Evolutionary conservation across 2,329 filamentous ascomycete genomes (phyloP), one percentile per base, ranked within the genome.

Genomic region (Neofusicoccum sp.): DNA sequence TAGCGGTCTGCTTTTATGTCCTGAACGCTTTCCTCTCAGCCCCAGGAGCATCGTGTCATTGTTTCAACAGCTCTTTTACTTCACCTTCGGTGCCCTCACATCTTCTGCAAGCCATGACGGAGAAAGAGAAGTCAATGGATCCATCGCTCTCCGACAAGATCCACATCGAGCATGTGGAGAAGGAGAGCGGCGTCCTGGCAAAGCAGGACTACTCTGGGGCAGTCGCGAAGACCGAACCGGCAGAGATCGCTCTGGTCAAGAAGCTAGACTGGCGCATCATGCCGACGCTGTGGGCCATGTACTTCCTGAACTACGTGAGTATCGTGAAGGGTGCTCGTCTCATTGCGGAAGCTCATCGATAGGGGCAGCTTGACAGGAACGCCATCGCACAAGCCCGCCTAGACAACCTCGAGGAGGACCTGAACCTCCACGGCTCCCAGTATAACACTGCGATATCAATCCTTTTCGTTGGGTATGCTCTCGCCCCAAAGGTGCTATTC

Each of bases 361-460:
- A 71, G 68, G 52, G 79, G 86, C 33, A 54, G 49, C 49, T 47
- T 3, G 86, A 88, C 67, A 80, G 85, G 11, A 87, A 87, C 72
- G 87, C 88, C 71, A 87, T 89, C 63, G 85, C 86, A 1, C 82
- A 87, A 4, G 88, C 88, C 0, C 82, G 84, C 6, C 77, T 90
- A 59, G 85, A 86, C 70, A 85, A 87, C 12, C 77, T 91, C 7
- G 83, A 88, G 62, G 75, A 79, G 0, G 87, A 89, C 60, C 22
- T 61, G 45, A 9, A 49, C 9, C 43, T 61, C 31, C 41, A 49
- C 33, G 45, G 33, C 6, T 41, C 31, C 4, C 44, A 49, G 14
- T 61, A 47, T 44, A 41, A 37, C 22, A 90, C 61, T 77, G 89
- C 14, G 70, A 76, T 1, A 79, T 89, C 59, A 87, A 89, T 64